Conservation (phyloP, 228 moss, liverwort and hornwort genomes). For the Sphagnum magellanicum region DNA sequence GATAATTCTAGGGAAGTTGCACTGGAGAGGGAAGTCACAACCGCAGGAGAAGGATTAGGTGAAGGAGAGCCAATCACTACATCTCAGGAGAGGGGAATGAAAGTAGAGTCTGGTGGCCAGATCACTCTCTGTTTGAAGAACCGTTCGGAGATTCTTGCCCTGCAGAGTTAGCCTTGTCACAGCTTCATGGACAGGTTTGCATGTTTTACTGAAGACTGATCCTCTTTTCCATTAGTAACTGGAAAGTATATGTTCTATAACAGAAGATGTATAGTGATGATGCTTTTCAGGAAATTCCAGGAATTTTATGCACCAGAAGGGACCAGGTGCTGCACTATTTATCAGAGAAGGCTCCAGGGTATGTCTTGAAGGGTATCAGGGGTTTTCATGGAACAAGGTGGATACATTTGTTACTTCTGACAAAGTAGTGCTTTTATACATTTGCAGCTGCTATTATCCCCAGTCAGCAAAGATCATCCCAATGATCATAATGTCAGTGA, state of each 20-base stretch:
- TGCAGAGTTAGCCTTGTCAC: conserved; percentile 70
- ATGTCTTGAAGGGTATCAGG: too few relatives aligned
- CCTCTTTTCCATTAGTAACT: too few relatives aligned
- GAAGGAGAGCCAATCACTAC: conserved; percentile 8
- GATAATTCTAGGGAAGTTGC: neutral
- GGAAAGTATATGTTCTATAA: too few relatives aligned
- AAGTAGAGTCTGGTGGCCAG: conserved; percentile 14
- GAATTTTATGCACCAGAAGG: too few relatives aligned
- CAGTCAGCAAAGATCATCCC: neutral
- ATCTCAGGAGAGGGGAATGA: conserved; percentile 13
- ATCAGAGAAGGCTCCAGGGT: too few relatives aligned
- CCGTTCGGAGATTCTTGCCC: conserved; percentile 44
- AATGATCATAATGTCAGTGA: too few relatives aligned
- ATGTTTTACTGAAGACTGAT: neutral
- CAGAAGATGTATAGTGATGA: too few relatives aligned
- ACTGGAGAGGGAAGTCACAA: conserved; percentile 14
- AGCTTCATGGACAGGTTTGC: conserved; percentile 68
- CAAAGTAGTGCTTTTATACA: too few relatives aligned
- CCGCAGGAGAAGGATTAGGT: neutral
- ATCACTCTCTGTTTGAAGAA: conserved; percentile 61
- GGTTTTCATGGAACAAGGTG: too few relatives aligned
- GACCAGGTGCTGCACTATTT: too few relatives aligned
- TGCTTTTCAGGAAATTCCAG: too few relatives aligned
- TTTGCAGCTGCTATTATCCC: neutral
- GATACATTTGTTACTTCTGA: too few relatives aligned